These are phyloP conservation scores for Tolypocladium sp. DNA, from an alignment of 2,329 filamentous ascomycete species.

Conservation along the genomic window DNA sequence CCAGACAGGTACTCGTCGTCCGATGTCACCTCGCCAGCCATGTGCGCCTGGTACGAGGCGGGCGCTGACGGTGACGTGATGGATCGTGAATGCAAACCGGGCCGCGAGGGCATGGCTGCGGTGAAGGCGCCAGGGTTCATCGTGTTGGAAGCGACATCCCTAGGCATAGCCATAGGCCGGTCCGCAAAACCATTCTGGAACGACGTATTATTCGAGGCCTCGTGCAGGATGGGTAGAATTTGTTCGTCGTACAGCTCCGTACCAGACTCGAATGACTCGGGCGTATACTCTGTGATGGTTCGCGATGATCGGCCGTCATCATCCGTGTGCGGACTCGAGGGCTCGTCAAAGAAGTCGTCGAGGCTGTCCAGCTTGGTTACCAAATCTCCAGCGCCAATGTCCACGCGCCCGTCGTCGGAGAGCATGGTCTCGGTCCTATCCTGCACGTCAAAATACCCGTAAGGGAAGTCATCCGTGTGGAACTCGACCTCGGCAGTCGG, in stretches of 20 bases:
- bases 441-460: conserved; percentile 63
- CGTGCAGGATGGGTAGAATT: conserved; percentile 80
- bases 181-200: conserved; percentile 89
- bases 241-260: conserved; percentile 89
- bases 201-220: conserved; percentile 69
- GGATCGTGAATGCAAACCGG: conserved; percentile 69
- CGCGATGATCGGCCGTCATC: conserved; percentile 53
- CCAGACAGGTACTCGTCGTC: conserved; percentile 71
- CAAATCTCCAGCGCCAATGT: conserved; percentile 65
- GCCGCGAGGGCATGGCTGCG: conserved; percentile 38
- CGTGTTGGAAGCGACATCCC: conserved; percentile 50
- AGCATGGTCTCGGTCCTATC: conserved; percentile 87
- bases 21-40: conserved; percentile 53
- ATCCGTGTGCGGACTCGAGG: conserved; percentile 46
- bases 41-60: conserved; percentile 42
- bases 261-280: conserved; percentile 60
- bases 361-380: conserved; percentile 71
- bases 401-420: conserved; percentile 68
- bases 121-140: conserved; percentile 56
- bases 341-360: conserved; percentile 74
- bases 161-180: conserved; percentile 49
- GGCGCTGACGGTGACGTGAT: conserved; percentile 70
- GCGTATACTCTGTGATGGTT: conserved; percentile 56
- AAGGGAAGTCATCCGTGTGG: conserved; percentile 78
- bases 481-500: conserved; percentile 87